A percentile compares a stretch with the other conserved stretches of the same genome.
Conservation (phyloP, 129 eudicot genomes). For the Gnaphalium uliginosum region DNA sequence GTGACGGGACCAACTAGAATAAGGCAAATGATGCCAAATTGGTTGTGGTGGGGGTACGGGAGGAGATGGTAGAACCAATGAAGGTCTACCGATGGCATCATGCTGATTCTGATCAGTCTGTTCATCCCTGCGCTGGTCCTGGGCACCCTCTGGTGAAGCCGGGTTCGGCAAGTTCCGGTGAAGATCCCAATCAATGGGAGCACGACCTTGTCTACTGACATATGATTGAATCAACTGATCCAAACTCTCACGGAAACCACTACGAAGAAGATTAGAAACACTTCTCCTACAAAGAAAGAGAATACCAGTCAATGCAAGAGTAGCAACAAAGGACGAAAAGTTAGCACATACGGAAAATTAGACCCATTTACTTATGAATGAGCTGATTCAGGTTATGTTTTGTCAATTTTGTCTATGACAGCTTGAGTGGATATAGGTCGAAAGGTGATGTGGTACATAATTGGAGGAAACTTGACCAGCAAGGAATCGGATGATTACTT, state of each 20-base stretch:
- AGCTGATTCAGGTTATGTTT: neutral
- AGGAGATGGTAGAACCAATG: slow-evolving; percentile 72
- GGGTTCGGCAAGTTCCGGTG: slow-evolving; percentile 76
- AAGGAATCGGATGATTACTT: no score
- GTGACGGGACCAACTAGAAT: slow-evolving; percentile 90
- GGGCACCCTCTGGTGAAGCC: slow-evolving; percentile 57
- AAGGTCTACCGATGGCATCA: slow-evolving; percentile 61
- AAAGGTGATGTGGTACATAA: no score
- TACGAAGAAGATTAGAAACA: slow-evolving; percentile 92
- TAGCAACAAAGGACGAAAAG: neutral
- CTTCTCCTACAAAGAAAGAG: slow-evolving; percentile 76
- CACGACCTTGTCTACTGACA: slow-evolving; percentile 87
- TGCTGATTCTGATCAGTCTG: slow-evolving; percentile 49
- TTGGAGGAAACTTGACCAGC: no score
- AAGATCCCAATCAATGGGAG: slow-evolving; percentile 95
- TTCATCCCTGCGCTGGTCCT: slow-evolving; percentile 60
- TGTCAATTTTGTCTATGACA: neutral
- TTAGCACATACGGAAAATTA: neutral
- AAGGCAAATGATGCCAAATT: slow-evolving; percentile 94
- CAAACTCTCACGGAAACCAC: slow-evolving; percentile 96
- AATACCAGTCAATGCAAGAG: neutral
- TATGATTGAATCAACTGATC: slow-evolving; percentile 94
- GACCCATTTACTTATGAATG: neutral
- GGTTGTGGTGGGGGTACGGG: slow-evolving; percentile 99
- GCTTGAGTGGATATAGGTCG: neutral